Percentiles rank a stretch among this genome's conserved stretches.
These are phyloP conservation scores for Calonectria fujianensis DNA, from an alignment of 2,329 filamentous ascomycete species.

Conservation along the genomic window DNA sequence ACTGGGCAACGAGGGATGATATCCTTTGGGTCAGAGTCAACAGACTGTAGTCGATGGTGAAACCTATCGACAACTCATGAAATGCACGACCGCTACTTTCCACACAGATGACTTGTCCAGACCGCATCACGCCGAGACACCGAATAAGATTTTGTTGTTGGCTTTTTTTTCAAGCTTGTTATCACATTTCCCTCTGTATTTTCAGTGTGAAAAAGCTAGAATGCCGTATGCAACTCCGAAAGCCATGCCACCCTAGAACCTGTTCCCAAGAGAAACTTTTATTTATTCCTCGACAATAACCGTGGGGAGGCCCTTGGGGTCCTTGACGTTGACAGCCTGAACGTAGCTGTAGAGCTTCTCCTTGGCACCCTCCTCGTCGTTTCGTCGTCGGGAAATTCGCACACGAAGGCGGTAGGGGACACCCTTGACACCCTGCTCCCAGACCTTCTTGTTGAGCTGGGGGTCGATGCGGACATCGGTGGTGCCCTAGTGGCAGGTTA, in stretches of 20 bases:
- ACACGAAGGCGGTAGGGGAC: slow-evolving; percentile 97
- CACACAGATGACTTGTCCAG: slow-evolving; percentile 46
- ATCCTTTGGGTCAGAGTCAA: slow-evolving; percentile 50
- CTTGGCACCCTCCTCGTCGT: slow-evolving; percentile 99
- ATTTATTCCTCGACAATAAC: slow-evolving; percentile 86
- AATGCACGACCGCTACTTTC: slow-evolving; percentile 50
- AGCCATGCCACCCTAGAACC: slow-evolving; percentile 67
- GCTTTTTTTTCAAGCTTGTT: slow-evolving; percentile 55
- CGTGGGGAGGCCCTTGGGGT: slow-evolving; percentile 97
- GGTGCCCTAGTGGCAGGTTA: slow-evolving; percentile 81
- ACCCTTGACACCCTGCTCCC: slow-evolving; percentile 99
- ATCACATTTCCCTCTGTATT: slow-evolving; percentile 63
- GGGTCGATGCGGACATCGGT: slow-evolving; percentile 98
- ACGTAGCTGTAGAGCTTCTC: slow-evolving; percentile 99
- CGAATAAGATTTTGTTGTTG: slow-evolving; percentile 48
- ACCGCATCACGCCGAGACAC: slow-evolving; percentile 55
- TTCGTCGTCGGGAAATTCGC: slow-evolving; percentile 99
- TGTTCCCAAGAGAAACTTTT: slow-evolving; percentile 63
- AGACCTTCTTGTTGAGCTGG: slow-evolving; percentile 99
- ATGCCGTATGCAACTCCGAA: slow-evolving; percentile 69
- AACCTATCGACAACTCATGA: slow-evolving; percentile 53
- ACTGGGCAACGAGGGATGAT: slow-evolving; percentile 45
- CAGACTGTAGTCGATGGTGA: slow-evolving; percentile 54
- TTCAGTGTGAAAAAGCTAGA: slow-evolving; percentile 65
- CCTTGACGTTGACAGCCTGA: slow-evolving; percentile 99